phyloP scores from a whole-genome alignment of 768 basidiomycete genomes.

The Hydnum rufescens region DNA sequence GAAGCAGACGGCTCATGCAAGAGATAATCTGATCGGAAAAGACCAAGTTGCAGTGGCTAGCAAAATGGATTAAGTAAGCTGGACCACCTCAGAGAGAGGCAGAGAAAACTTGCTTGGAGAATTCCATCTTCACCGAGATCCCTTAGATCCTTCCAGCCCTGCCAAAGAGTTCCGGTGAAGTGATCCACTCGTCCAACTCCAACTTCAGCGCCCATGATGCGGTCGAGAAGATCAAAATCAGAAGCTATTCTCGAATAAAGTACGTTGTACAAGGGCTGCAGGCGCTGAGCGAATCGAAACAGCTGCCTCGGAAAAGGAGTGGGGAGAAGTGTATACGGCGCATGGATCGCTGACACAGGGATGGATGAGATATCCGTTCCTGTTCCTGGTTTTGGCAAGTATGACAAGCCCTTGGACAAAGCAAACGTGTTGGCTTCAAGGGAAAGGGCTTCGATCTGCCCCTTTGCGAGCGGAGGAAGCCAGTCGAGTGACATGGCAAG shows the following conservation, averaged over 20 bases:
- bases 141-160: slow-evolving; percentile 58
- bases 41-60: slow-evolving; percentile 66
- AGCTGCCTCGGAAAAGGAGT: slow-evolving; percentile 60
- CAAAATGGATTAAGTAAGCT: neutral
- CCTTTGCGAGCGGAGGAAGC: slow-evolving; percentile 49
- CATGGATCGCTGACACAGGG: slow-evolving; percentile 67
- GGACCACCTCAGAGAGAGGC: neutral
- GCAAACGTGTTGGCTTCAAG: slow-evolving; percentile 62
- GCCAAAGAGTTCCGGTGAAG: slow-evolving; percentile 76
- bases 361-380: slow-evolving; percentile 25
- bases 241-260: slow-evolving; percentile 71
- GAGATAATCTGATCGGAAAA: slow-evolving; percentile 91
- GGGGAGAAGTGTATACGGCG: slow-evolving; percentile 76
- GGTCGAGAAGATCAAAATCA: slow-evolving; percentile 62
- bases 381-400: slow-evolving; percentile 41
- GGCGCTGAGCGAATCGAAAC: slow-evolving; percentile 39
- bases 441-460: slow-evolving; percentile 38
- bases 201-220: slow-evolving; percentile 56
- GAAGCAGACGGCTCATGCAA: no score
- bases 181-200: slow-evolving; percentile 71
- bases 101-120: slow-evolving; percentile 26
- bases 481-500: no score
- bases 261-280: slow-evolving; percentile 66
- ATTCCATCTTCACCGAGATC: slow-evolving; percentile 29
- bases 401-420: slow-evolving; percentile 66